Percentiles rank a stretch among this genome's conserved stretches.
phyloP scores from a whole-genome alignment of 176 grass and related monocot species.

The Eleusine coracana region DNA sequence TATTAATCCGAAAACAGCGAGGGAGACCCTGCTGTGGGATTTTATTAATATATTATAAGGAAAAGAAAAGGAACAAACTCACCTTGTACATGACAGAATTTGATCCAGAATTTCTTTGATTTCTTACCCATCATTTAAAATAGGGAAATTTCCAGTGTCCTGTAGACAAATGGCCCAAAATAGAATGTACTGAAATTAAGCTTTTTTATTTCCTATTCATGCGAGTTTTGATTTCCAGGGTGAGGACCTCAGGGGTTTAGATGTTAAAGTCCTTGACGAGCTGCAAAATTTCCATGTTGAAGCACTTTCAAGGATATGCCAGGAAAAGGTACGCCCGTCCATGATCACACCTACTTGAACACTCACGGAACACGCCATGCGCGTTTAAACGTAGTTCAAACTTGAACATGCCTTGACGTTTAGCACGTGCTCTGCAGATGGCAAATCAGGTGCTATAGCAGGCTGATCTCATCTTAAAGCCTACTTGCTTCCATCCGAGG shows the following conservation, averaged over 20 bases:
- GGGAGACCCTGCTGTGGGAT: no score
- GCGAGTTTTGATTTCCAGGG: constrained; percentile 53
- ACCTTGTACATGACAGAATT: no score
- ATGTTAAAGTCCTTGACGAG: constrained; percentile 74
- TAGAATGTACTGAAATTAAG: background rate
- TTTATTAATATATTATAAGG: no score
- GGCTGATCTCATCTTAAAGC: background rate
- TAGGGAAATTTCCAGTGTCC: no score
- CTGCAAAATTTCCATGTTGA: constrained; percentile 90
- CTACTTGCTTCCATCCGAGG: background rate
- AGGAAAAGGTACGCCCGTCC: constrained; percentile 70
- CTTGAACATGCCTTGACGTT: background rate
- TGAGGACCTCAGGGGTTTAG: constrained; percentile 77
- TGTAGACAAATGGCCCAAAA: no score
- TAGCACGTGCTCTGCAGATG: constrained; percentile 57
- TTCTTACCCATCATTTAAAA: background rate
- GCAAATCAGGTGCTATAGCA: constrained; percentile 70
- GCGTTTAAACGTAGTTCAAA: background rate
- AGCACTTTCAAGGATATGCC: constrained; percentile 90
- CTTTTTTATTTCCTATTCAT: constrained; percentile 23
- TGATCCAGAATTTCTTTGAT: constrained; percentile 4
- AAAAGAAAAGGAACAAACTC: no score
- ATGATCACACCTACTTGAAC: constrained; percentile 4
- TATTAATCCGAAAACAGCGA: no score
- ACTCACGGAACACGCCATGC: background rate